These are phyloP conservation scores for Aureobasidium lini DNA, from an alignment of 2,329 filamentous ascomycete species.

Conservation along the genomic window DNA sequence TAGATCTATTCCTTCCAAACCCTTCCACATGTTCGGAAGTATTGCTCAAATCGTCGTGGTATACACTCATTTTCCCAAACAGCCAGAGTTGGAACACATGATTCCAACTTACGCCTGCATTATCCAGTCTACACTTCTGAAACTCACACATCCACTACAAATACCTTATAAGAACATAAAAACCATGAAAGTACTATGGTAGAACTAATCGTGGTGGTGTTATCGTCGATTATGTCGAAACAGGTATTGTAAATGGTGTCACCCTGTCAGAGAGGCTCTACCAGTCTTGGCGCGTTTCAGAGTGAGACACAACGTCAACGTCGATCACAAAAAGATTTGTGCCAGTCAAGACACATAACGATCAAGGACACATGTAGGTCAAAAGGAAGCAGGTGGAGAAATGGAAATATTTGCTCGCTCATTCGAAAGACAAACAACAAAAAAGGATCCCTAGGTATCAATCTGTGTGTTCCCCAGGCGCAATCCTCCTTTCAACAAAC, in stretches of 20 bases:
- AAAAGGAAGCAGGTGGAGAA: background rate
- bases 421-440: background rate
- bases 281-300: background rate
- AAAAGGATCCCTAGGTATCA: slow-evolving; percentile 5
- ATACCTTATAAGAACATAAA: too few relatives aligned
- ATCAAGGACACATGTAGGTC: background rate
- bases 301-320: background rate
- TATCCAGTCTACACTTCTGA: too few relatives aligned
- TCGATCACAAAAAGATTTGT: background rate
- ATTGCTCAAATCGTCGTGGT: too few relatives aligned
- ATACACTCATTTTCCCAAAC: too few relatives aligned
- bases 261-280: background rate
- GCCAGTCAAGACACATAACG: background rate
- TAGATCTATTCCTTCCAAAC: too few relatives aligned
- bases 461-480: background rate
- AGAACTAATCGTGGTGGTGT: background rate
- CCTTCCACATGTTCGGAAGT: too few relatives aligned
- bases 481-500: background rate
- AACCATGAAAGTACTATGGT: too few relatives aligned
- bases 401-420: slow-evolving; percentile 8
- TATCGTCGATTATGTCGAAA: background rate
- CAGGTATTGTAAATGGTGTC: background rate
- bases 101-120: too few relatives aligned
- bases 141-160: too few relatives aligned
- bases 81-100: too few relatives aligned